phyloP scores from a whole-genome alignment of 495 filamentous ascomycete species.

The Eremomyces bilateralis region DNA sequence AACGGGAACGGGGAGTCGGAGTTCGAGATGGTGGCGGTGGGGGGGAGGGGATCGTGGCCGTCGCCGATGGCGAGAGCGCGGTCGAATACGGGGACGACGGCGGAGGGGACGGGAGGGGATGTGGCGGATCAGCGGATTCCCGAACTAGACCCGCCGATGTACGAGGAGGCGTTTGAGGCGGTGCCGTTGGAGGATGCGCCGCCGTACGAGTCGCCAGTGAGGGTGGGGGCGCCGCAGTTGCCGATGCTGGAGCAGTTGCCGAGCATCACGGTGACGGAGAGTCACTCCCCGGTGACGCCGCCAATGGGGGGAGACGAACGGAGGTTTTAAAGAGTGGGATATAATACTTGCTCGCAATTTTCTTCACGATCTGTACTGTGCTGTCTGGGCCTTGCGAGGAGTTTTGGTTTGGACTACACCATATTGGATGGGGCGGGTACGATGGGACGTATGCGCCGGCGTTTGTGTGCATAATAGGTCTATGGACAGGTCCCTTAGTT shows the following conservation, averaged over 20 bases:
- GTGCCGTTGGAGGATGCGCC: not conserved
- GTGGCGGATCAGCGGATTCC: not conserved
- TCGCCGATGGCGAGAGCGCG: not conserved
- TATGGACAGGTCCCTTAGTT: too few relatives aligned
- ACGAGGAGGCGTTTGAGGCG: not conserved
- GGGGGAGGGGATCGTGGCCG: not conserved
- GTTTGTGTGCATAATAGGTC: too few relatives aligned
- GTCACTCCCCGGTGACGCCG: not conserved
- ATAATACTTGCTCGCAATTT: too few relatives aligned
- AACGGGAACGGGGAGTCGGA: not conserved
- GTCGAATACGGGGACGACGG: not conserved
- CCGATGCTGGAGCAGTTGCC: not conserved
- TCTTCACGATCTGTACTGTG: too few relatives aligned
- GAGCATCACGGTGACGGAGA: not conserved
- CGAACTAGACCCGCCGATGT: not conserved
- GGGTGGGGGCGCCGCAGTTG: not conserved
- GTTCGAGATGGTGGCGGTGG: not conserved
- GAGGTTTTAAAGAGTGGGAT: too few relatives aligned
- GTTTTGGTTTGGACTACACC: too few relatives aligned
- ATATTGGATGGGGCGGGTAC: too few relatives aligned
- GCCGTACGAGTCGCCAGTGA: slow-evolving; percentile 1
- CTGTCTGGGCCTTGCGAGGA: too few relatives aligned
- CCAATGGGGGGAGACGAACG: too few relatives aligned
- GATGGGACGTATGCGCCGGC: too few relatives aligned
- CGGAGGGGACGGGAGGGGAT: too few relatives aligned